phyloP scores from a whole-genome alignment of 2,329 filamentous ascomycete genomes.

The Plectosphaerella plurivora region DNA sequence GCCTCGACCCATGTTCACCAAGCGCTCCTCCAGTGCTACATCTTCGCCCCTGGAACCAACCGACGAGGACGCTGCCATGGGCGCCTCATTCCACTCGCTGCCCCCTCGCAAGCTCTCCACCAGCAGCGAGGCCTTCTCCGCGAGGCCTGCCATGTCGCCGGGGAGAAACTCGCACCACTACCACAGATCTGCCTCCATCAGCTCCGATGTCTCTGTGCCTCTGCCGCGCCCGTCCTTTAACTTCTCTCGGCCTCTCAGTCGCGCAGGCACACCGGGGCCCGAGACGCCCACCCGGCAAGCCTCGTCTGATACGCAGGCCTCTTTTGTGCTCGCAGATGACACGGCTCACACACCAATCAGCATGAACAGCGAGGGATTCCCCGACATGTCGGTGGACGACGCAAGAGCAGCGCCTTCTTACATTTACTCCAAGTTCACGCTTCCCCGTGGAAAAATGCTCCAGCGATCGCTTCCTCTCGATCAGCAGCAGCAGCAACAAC shows the following conservation, averaged over 20 bases:
- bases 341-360: conserved; percentile 65
- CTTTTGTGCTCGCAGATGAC: conserved; percentile 60
- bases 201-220: conserved; percentile 71
- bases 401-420: conserved; percentile 64
- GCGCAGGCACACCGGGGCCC: conserved; percentile 56
- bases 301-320: conserved; percentile 64
- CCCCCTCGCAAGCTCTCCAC: conserved; percentile 73
- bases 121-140: conserved; percentile 51
- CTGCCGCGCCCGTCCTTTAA: conserved; percentile 78
- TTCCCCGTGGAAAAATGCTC: conserved; percentile 77
- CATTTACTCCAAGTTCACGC: conserved; percentile 77
- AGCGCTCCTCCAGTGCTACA: conserved; percentile 55
- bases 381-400: conserved; percentile 44
- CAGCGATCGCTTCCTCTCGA: conserved; percentile 64
- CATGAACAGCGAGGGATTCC: conserved; percentile 66
- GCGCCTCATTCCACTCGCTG: conserved; percentile 55
- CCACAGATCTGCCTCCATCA: conserved; percentile 76
- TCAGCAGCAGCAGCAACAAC: conserved; percentile 40
- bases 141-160: conserved; percentile 49
- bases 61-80: conserved; percentile 63
- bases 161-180: conserved; percentile 47
- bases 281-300: conserved; percentile 58
- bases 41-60: conserved; percentile 61
- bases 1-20: conserved; percentile 43
- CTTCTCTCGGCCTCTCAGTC: conserved; percentile 86